Evolutionary conservation across 2,329 filamentous ascomycete genomes (phyloP).

Genomic region (Aureobasidium uvarum): DNA sequence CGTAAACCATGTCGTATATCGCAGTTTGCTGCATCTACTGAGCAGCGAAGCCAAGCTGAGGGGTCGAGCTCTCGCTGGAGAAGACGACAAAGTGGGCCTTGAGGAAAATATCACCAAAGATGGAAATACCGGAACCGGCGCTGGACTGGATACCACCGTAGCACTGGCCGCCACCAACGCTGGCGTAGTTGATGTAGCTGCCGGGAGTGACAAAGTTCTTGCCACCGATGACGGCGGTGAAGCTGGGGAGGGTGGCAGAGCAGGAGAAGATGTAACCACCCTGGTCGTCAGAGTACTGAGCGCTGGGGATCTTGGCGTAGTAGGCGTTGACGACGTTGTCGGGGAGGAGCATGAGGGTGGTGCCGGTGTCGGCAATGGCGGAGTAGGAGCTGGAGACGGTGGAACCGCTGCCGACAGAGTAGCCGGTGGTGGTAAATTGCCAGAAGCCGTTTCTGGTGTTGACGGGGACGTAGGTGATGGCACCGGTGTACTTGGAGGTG

Average conservation of each 20-base stretch:
- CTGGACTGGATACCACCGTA: slow-evolving; percentile 73
- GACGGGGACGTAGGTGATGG: slow-evolving; percentile 56
- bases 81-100: slow-evolving; percentile 76
- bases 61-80: slow-evolving; percentile 49
- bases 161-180: slow-evolving; percentile 51
- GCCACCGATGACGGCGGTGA: slow-evolving; percentile 53
- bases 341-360: slow-evolving; percentile 63
- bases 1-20: not conserved
- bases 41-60: slow-evolving; percentile 48
- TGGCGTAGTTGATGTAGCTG: slow-evolving; percentile 55
- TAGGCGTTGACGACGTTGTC: slow-evolving; percentile 55
- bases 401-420: slow-evolving; percentile 51
- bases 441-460: slow-evolving; percentile 63
- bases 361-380: slow-evolving; percentile 69
- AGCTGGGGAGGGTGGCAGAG: slow-evolving; percentile 52
- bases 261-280: slow-evolving; percentile 60
- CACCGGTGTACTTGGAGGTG: slow-evolving; percentile 56
- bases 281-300: slow-evolving; percentile 47
- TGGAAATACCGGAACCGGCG: slow-evolving; percentile 58
- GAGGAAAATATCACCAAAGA: slow-evolving; percentile 70
- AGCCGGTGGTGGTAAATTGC: slow-evolving; percentile 58
- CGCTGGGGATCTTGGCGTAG: slow-evolving; percentile 53
- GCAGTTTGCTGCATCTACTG: slow-evolving; percentile 32
- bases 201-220: slow-evolving; percentile 54
- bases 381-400: slow-evolving; percentile 45